These are phyloP conservation scores for Fistulinella prunicolor DNA, from an alignment of 768 basidiomycete genomes.

Conservation along the genomic window DNA sequence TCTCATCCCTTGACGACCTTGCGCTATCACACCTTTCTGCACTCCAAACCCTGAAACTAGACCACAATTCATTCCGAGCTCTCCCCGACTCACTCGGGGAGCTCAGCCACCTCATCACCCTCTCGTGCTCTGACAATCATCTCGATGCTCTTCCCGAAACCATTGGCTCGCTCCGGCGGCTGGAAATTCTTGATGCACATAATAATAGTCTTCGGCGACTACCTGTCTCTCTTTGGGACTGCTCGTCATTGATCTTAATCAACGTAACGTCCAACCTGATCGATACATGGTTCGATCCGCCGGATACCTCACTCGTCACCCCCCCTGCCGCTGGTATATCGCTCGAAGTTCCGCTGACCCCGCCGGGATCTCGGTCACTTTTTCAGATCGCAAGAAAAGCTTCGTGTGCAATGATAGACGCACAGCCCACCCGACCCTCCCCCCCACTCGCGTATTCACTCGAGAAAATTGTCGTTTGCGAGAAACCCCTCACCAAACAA, in stretches of 20 bases:
- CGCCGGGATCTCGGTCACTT: slow-evolving; percentile 14
- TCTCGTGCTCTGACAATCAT: slow-evolving; percentile 92
- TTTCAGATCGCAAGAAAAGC: slow-evolving; percentile 26
- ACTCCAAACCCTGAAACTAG: slow-evolving; percentile 68
- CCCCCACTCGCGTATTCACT: slow-evolving; percentile 70
- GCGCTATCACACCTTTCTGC: slow-evolving; percentile 70
- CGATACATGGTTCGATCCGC: slow-evolving; percentile 67
- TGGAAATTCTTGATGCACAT: slow-evolving; percentile 81
- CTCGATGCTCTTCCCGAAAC: slow-evolving; percentile 71
- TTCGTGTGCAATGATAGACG: slow-evolving; percentile 36
- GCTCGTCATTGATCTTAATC: slow-evolving; percentile 63
- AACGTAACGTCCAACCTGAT: slow-evolving; percentile 91
- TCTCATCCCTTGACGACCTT: slow-evolving; percentile 76
- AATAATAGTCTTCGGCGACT: slow-evolving; percentile 84
- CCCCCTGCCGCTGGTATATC: slow-evolving; percentile 20
- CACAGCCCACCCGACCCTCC: slow-evolving; percentile 29
- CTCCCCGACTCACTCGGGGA: slow-evolving; percentile 84
- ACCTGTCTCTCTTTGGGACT: slow-evolving; percentile 80
- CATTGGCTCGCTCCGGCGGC: slow-evolving; percentile 71
- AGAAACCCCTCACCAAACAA: slow-evolving; percentile 85
- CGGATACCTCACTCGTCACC: slow-evolving; percentile 31
- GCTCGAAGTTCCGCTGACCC: slow-evolving; percentile 20
- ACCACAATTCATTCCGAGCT: slow-evolving; percentile 82
- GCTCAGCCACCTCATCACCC: slow-evolving; percentile 61
- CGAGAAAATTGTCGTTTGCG: slow-evolving; percentile 79